A percentile compares a stretch with the other conserved stretches of the same genome.
These are phyloP conservation scores for Penicillium sp. DNA, from an alignment of 2,329 filamentous ascomycete species.

Conservation along the genomic window DNA sequence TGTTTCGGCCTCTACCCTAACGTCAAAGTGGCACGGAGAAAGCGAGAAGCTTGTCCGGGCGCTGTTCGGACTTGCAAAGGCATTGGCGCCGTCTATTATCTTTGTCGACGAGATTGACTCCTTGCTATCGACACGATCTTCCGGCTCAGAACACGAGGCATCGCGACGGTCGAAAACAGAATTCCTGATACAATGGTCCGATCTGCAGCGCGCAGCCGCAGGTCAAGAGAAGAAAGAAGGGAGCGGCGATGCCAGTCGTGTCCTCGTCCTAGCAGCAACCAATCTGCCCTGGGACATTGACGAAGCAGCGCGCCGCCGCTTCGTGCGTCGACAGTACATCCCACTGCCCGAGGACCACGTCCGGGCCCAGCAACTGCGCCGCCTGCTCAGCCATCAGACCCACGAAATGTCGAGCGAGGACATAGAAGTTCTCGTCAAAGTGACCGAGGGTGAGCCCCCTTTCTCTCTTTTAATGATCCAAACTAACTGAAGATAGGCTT, in stretches of 20 bases:
- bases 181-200: constrained; percentile 96
- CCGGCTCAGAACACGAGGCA: constrained; percentile 79
- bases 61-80: constrained; percentile 83
- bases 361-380: constrained; percentile 72
- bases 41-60: constrained; percentile 94
- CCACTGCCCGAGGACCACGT: constrained; percentile 84
- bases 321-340: constrained; percentile 93
- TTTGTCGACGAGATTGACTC: constrained; percentile 99
- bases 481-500: constrained; percentile 61
- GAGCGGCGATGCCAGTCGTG: constrained; percentile 73
- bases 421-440: constrained; percentile 66
- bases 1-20: constrained; percentile 89
- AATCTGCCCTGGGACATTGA: constrained; percentile 98
- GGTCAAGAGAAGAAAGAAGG: constrained; percentile 66
- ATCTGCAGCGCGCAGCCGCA: constrained; percentile 85
- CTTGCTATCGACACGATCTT: constrained; percentile 76
- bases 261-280: constrained; percentile 89
- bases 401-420: constrained; percentile 70
- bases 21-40: constrained; percentile 93
- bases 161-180: constrained; percentile 94
- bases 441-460: constrained; percentile 70
- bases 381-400: constrained; percentile 80
- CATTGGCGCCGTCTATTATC: constrained; percentile 88
- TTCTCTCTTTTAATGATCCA: neutral
- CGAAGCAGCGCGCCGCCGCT: constrained; percentile 83